phyloP scores from a whole-genome alignment of 169 alveolate species.

The Fabrea salina region DNA sequence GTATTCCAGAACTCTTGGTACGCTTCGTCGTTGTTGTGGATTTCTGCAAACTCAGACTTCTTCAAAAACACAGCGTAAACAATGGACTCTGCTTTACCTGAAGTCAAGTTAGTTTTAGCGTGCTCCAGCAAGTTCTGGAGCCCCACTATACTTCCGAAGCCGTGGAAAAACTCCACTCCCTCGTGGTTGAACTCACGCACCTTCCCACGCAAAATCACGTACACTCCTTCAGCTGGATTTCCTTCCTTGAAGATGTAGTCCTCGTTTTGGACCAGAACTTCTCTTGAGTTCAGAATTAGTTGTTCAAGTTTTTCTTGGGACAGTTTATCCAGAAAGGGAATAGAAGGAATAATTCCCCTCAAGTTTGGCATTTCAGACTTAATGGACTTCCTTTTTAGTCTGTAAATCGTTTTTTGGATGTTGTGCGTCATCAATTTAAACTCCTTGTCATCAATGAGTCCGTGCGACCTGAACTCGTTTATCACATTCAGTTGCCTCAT shows the following conservation, averaged over 20 bases:
- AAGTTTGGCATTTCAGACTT: background rate
- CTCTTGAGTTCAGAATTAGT: background rate
- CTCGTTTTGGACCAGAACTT: background rate
- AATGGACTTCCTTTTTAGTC: background rate
- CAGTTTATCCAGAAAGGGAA: background rate
- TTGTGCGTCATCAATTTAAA: background rate
- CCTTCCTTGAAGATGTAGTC: background rate
- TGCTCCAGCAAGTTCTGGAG: constrained; percentile 4
- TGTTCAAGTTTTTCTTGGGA: background rate
- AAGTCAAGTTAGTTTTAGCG: background rate
- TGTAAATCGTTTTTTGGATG: background rate
- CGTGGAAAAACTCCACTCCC: background rate
- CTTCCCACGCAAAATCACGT: constrained; percentile 3
- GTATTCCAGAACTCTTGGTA: too few species aligned
- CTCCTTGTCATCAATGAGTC: constrained; percentile 19
- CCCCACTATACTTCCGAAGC: constrained; percentile 16
- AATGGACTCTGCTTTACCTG: background rate
- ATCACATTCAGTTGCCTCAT: background rate
- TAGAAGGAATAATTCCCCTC: background rate
- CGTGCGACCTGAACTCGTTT: constrained; percentile 1
- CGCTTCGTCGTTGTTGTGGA: too few species aligned
- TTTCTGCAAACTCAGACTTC: too few species aligned
- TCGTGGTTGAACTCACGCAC: too few species aligned
- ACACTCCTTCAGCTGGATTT: constrained; percentile 16
- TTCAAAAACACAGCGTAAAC: constrained; percentile 22